Conservation (phyloP, 2,329 filamentous ascomycete species). For the Nemania sp. region DNA sequence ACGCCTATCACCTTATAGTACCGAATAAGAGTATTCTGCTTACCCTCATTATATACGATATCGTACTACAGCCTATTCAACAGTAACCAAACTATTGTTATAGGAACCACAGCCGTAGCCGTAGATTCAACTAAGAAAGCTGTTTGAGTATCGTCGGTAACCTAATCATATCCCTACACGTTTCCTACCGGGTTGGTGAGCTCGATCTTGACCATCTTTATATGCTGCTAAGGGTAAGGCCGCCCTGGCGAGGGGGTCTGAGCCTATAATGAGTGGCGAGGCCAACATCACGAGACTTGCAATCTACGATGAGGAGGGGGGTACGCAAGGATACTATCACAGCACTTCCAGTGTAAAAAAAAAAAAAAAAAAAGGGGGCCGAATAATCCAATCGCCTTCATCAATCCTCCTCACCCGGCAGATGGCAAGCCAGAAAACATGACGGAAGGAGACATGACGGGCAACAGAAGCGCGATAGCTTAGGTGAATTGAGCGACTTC, state of each 20-base stretch:
- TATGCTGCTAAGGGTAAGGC: constrained; percentile 9
- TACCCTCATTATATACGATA: neutral
- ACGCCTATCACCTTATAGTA: neutral
- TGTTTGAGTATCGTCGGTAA: neutral
- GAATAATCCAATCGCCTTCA: neutral
- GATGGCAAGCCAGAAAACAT: neutral
- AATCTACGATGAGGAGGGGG: neutral
- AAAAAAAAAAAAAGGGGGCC: neutral
- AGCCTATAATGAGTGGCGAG: neutral
- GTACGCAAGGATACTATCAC: neutral
- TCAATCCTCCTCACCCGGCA: neutral
- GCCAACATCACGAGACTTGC: neutral
- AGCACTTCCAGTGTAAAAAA: neutral
- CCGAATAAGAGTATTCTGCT: neutral
- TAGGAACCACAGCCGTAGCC: neutral
- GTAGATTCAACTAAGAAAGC: neutral
- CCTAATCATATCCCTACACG: neutral
- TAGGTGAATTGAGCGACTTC: neutral
- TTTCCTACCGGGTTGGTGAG: constrained; percentile 5
- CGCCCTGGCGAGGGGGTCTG: neutral
- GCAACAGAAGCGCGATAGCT: neutral
- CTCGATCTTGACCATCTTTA: constrained; percentile 7
- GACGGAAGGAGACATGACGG: neutral
- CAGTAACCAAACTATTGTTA: neutral
- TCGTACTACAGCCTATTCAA: neutral